Conservation (phyloP, 306 rosid genomes). For the Vachellia collinsii region DNA sequence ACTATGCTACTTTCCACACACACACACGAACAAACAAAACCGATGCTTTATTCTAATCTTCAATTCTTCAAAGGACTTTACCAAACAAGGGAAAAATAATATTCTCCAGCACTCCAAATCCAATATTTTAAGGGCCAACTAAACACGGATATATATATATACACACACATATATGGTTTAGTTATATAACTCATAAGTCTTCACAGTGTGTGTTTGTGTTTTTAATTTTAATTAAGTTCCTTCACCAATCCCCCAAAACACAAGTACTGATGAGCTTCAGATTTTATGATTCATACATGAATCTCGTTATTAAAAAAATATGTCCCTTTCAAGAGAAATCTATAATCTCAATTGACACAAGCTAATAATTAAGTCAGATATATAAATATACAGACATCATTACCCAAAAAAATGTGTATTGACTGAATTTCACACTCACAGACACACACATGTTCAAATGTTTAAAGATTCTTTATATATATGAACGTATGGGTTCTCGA, state of each 20-base stretch:
- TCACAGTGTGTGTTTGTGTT: background rate
- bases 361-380: background rate
- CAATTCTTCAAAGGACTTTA: background rate
- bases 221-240: background rate
- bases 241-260: background rate
- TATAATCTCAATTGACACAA: background rate
- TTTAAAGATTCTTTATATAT: too few species aligned
- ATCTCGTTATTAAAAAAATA: background rate
- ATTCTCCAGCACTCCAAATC: constrained; percentile 30
- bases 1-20: background rate
- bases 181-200: background rate
- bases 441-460: too few species aligned
- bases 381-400: background rate
- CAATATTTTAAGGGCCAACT: constrained; percentile 29
- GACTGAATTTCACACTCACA: background rate
- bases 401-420: background rate
- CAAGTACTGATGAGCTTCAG: background rate
- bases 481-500: too few species aligned
- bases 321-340: background rate
- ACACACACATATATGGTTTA: background rate
- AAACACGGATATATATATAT: background rate
- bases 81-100: constrained; percentile 1
- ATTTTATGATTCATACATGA: background rate
- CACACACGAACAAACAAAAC: background rate
- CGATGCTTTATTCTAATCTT: constrained; percentile 28